Evolutionary conservation across 495 filamentous ascomycete species (phyloP), one percentile per base, ranked within the genome.

Genomic region (Trypethelium eluteriae): DNA sequence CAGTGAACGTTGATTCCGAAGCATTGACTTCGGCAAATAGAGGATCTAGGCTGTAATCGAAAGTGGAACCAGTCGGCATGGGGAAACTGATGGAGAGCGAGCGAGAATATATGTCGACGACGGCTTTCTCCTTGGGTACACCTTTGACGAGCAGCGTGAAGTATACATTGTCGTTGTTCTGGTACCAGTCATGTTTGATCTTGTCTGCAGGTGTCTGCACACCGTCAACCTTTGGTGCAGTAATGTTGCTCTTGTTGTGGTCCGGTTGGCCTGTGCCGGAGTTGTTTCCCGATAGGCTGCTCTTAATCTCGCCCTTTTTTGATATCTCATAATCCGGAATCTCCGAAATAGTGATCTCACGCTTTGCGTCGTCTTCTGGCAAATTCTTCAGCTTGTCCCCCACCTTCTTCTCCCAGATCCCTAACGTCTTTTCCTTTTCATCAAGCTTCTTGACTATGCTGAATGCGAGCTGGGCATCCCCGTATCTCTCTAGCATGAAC

Each of bases 171-270:
- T 85, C 82, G 6, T 73, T 71, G 2, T 85, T 89, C 71, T 93
- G 90, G 77, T 90, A 92, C 88, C 88, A 92, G 64, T 93, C 90
- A 70, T 92, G 84, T 11, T 89, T 82, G 67, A 92, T 85, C 74
- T 90, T 90, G 71, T 80, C 77, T 12, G 79, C 77, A 0, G 84
- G 80, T 25, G 85, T 86, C 53, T 78, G 79, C 3, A 75, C 76
- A 12, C 72, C 73, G 56, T 71, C 69, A 18, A 70, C 14, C 38
- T 65, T 38, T 38, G 69, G 34, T 14, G 76, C 71, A 39, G 71
- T 65, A 3, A 59, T 49, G 62, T 16, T 63, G 44, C 62, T 63
- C 38, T 62, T 63, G 39, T 66, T 64, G 39, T 61, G 7, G 10
- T 59, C 2, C 4, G 39, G 34, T 16, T 34, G 47, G 49, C 62